Conservation (phyloP, 1,284 basidiomycete genomes). For the Violaceomyces palustris region DNA sequence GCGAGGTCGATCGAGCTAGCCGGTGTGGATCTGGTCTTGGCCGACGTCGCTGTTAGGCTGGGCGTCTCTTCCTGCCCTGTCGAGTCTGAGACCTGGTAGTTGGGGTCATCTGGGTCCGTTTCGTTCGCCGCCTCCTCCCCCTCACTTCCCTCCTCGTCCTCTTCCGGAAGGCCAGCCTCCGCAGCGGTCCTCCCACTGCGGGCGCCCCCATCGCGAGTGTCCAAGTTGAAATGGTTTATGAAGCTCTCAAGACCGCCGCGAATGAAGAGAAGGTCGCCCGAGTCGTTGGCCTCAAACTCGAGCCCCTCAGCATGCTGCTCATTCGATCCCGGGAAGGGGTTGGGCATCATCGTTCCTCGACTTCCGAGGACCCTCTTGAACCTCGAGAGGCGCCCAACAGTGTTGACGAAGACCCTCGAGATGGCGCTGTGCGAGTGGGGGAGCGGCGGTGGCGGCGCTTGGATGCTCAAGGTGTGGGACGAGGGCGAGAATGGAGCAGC, state of each 20-base stretch:
- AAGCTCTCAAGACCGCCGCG: conserved; percentile 39
- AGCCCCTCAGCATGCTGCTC: conserved; percentile 14
- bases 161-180: not conserved
- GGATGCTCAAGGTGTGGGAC: not conserved
- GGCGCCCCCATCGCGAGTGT: not conserved
- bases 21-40: conserved; percentile 25
- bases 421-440: conserved; percentile 57
- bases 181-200: not conserved
- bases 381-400: conserved; percentile 71
- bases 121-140: conserved; percentile 6
- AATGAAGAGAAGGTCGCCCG: conserved; percentile 31
- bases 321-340: conserved; percentile 10
- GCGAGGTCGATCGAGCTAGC: conserved; percentile 36
- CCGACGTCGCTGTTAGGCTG: conserved; percentile 30
- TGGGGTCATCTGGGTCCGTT: conserved; percentile 17
- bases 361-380: conserved; percentile 66
- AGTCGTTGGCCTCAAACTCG: conserved; percentile 54
- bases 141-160: not conserved
- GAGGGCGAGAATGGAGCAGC: no score
- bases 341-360: conserved; percentile 2
- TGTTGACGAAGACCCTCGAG: conserved; percentile 71
- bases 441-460: conserved; percentile 18
- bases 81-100: conserved; percentile 19
- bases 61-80: conserved; percentile 35
- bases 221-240: conserved; percentile 27